Conservation (phyloP, 1,139 yeast genomes). For the Pichia sp. region DNA sequence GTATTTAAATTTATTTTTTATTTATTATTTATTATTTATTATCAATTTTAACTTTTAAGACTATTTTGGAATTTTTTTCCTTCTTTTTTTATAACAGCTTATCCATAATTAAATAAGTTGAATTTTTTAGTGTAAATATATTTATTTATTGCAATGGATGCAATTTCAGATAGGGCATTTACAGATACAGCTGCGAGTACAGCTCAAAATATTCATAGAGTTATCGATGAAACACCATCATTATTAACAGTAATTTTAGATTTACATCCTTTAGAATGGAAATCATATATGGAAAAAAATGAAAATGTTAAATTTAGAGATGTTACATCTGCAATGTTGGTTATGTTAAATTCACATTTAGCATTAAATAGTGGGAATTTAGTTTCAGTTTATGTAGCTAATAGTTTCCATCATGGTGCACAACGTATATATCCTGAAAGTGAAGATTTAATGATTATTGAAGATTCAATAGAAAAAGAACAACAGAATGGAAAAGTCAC, state of each 20-base stretch:
- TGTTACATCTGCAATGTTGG: conserved; percentile 54
- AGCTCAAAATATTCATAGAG: conserved; percentile 18
- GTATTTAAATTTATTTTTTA: no score
- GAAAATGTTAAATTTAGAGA: conserved; percentile 42
- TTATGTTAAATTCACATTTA: conserved; percentile 78
- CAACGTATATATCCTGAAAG: conserved; percentile 59
- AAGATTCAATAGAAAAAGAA: conserved; percentile 1
- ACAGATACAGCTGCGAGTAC: conserved; percentile 35
- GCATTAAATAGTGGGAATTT: conserved; percentile 80
- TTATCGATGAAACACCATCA: conserved; percentile 69
- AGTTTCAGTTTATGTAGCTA: conserved; percentile 78
- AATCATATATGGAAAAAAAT: conserved; percentile 35
- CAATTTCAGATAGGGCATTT: conserved; percentile 64
- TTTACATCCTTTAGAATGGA: conserved; percentile 76
- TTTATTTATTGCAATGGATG: conserved; percentile 50
- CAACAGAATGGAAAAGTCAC: conserved; percentile 1
- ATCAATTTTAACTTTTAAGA: no score
- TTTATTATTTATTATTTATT: no score
- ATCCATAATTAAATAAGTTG: no score
- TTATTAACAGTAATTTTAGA: conserved; percentile 75
- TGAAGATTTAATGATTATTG: conserved; percentile 8
- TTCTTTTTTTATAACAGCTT: no score
- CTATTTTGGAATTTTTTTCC: no score
- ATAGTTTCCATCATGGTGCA: conserved; percentile 54
- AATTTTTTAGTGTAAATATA: no score